Conservation (phyloP, 2,329 filamentous ascomycete species). For the Plenodomus biglobosus region DNA sequence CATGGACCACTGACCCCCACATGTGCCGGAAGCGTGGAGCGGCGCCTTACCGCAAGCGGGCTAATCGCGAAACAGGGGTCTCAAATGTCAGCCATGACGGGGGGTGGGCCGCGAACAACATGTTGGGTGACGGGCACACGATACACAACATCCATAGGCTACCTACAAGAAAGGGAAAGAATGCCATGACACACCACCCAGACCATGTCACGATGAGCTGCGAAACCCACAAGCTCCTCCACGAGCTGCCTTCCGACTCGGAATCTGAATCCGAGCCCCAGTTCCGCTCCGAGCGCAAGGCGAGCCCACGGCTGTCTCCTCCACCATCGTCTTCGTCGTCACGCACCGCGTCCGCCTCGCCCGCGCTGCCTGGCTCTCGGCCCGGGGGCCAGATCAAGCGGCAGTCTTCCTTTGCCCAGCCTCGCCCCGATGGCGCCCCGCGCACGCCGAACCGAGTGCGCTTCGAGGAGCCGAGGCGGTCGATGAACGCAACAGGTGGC, state of each 20-base stretch:
- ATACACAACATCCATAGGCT: no score
- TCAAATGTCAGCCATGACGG: neutral
- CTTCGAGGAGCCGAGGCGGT: conserved; percentile 58
- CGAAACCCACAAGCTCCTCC: conserved; percentile 44
- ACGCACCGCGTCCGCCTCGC: conserved; percentile 33
- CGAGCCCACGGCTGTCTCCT: conserved; percentile 19
- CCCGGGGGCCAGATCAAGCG: conserved; percentile 36
- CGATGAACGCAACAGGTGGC: conserved; percentile 36
- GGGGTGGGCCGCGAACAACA: no score
- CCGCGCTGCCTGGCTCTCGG: conserved; percentile 26
- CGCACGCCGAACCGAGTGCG: conserved; percentile 72
- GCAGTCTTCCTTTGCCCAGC: conserved; percentile 51
- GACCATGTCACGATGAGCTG: conserved; percentile 45
- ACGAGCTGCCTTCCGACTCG: conserved; percentile 37
- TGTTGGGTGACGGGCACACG: no score
- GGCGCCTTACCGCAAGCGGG: neutral
- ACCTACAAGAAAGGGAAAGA: no score
- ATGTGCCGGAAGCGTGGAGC: neutral
- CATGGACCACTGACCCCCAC: no score
- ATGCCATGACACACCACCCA: neutral
- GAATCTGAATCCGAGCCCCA: conserved; percentile 22
- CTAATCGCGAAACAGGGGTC: neutral
- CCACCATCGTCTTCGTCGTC: conserved; percentile 30
- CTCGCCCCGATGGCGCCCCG: conserved; percentile 54
- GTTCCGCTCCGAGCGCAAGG: neutral